Percentiles rank a stretch among this genome's conserved stretches.
These are phyloP conservation scores for Fusarium cyanostomum DNA, from an alignment of 2,329 filamentous ascomycete species.

Conservation along the genomic window DNA sequence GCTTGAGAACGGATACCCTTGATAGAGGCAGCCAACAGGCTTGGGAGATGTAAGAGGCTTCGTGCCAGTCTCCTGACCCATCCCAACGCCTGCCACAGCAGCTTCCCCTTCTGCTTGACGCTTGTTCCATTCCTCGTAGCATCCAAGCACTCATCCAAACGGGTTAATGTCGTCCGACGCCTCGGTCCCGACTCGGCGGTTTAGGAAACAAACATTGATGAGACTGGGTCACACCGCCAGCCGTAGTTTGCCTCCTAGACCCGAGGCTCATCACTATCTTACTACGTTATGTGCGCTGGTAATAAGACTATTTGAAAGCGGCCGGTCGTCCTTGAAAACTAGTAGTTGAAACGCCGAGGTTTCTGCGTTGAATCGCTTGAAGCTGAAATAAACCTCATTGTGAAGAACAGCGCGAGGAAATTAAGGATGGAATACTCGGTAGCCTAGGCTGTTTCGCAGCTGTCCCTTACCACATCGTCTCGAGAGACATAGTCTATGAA, in stretches of 20 bases:
- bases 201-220: not conserved
- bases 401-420: not conserved
- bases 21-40: too few relatives aligned
- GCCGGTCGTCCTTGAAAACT: too few relatives aligned
- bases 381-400: not conserved
- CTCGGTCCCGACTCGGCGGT: constrained; percentile 1
- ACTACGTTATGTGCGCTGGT: too few relatives aligned
- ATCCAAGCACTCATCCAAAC: constrained; percentile 1
- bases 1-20: too few relatives aligned
- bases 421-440: not conserved
- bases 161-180: constrained; percentile 18
- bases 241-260: constrained; percentile 8
- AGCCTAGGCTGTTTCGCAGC: constrained; percentile 1
- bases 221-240: constrained; percentile 1
- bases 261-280: too few relatives aligned
- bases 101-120: constrained; percentile 6
- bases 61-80: not conserved
- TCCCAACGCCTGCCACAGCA: constrained; percentile 22
- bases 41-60: too few relatives aligned
- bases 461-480: not conserved
- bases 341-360: too few relatives aligned
- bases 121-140: constrained; percentile 17
- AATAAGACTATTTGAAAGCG: too few relatives aligned
- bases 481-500: not conserved
- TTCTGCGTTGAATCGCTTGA: not conserved